These are phyloP conservation scores for Ascodesmis nigricans DNA, from an alignment of 495 filamentous ascomycete genomes.

Conservation along the genomic window DNA sequence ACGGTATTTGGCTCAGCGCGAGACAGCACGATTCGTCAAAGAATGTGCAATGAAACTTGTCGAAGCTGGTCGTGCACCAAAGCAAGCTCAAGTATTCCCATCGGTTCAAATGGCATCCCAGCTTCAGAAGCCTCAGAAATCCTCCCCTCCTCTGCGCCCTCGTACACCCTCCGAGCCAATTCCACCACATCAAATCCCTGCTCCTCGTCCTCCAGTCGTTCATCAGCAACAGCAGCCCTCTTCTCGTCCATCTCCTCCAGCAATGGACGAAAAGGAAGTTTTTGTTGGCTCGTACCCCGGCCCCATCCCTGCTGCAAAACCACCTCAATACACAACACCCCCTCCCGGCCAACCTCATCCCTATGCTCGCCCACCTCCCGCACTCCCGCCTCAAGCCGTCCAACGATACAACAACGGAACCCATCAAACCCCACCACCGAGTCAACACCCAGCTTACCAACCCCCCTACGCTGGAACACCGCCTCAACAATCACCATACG, in stretches of 20 bases:
- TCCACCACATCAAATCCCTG: no score
- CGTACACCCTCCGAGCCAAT: not conserved
- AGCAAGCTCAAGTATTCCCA: not conserved
- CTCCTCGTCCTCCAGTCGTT: no score
- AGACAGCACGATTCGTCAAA: constrained; percentile 23
- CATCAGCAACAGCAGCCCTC: no score
- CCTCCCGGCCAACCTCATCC: not conserved
- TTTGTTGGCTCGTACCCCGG: no score
- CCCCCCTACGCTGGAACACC: no score
- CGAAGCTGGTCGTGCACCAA: constrained; percentile 1
- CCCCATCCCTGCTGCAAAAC: no score
- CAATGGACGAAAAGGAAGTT: no score
- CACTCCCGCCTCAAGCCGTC: not conserved
- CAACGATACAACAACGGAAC: not conserved
- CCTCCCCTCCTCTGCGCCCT: not conserved
- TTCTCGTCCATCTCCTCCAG: no score
- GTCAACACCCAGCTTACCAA: no score
- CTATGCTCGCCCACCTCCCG: constrained; percentile 9
- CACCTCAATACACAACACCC: not conserved
- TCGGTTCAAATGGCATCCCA: not conserved
- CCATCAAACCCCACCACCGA: no score
- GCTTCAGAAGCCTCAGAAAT: not conserved
- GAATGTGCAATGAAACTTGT: constrained; percentile 19
- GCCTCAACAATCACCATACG: no score
- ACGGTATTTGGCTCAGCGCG: constrained; percentile 50